Evolutionary conservation across 2,329 filamentous ascomycete species (phyloP).

Genomic region (Talaromyces funiculosus): DNA sequence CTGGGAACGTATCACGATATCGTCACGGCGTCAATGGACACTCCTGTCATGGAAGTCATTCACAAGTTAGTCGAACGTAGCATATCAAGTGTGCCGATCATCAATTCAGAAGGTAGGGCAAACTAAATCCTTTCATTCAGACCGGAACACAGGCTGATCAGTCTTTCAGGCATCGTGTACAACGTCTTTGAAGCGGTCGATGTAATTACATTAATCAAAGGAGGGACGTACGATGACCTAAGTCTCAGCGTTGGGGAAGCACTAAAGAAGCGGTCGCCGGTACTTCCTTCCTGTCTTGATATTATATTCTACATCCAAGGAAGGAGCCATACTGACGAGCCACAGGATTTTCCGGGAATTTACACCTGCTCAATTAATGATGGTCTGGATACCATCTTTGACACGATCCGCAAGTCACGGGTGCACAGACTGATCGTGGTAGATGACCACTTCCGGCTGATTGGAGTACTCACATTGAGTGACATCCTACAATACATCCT

Average conservation of each 20-base stretch:
- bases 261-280: slow-evolving; percentile 73
- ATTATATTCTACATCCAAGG: slow-evolving; percentile 2
- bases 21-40: slow-evolving; percentile 79
- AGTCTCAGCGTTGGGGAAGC: slow-evolving; percentile 82
- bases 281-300: slow-evolving; percentile 30
- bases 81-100: slow-evolving; percentile 89
- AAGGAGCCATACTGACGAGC: slow-evolving; percentile 7
- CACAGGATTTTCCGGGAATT: slow-evolving; percentile 82
- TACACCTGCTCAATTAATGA: slow-evolving; percentile 93
- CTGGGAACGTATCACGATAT: slow-evolving; percentile 80
- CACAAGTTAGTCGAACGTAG: slow-evolving; percentile 87
- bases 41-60: slow-evolving; percentile 88
- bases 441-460: slow-evolving; percentile 79
- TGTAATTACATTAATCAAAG: slow-evolving; percentile 92
- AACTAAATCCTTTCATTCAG: background rate
- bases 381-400: slow-evolving; percentile 89
- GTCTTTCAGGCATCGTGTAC: slow-evolving; percentile 58
- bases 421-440: slow-evolving; percentile 92
- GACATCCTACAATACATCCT: slow-evolving; percentile 96
- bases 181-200: slow-evolving; percentile 98
- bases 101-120: slow-evolving; percentile 63
- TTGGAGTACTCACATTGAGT: slow-evolving; percentile 85
- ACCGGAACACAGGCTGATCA: background rate
- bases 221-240: slow-evolving; percentile 85
- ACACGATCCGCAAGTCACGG: slow-evolving; percentile 89